Evolutionary conservation across 2,329 filamentous ascomycete genomes (phyloP), one percentile per base, ranked within the genome.

Genomic region (Cladophialophora exuberans): DNA sequence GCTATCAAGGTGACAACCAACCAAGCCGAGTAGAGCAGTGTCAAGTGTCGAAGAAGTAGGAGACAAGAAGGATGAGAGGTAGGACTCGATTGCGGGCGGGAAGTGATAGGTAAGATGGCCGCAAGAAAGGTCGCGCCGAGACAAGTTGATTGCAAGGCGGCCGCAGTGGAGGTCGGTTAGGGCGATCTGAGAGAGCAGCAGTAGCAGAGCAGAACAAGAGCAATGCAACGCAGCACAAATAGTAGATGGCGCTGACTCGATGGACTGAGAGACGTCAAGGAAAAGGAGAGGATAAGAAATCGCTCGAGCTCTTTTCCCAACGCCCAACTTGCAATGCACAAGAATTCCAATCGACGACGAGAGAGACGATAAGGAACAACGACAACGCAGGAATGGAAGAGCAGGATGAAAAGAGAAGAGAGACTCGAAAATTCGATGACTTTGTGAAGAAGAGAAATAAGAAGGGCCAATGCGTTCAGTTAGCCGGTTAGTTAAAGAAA

Each of bases 281-380:
- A 58, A 51, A 58, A 52, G 57, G 56, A 64, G 56, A 59, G n/a
- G 62, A 62, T 54, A 64, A 59, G 53, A 62, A 61, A 63, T 60
- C 50, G 54, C 56, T 63, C 54, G 52, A 60, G 33, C 38, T 60
- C 54, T 54, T 57, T 52, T 57, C 57, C 58, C 59, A 61, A 63
- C 61, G 61, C 61, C 61, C 53, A 57, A 59, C 53, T 62, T 62
- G 57, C 59, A 59, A 62, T 61, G 59, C 62, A 63, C 48, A 44
- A 22, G 22, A 62, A 64, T 56, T 56, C 51, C 54, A 62, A 63
- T 57, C 59, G 62, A 59, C 36, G 56, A 36, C 46, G 35, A 49
- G 46, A 49, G 57, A 31, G 56, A 36, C 46, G 35, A 49, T 36
- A 49, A 49, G 46, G 33, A 49, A 49, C 31, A 49, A 49, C 46